Percentiles rank a stretch among this genome's conserved stretches.
phyloP scores from a whole-genome alignment of 2,329 filamentous ascomycete species.

The Alternaria tenuissima region DNA sequence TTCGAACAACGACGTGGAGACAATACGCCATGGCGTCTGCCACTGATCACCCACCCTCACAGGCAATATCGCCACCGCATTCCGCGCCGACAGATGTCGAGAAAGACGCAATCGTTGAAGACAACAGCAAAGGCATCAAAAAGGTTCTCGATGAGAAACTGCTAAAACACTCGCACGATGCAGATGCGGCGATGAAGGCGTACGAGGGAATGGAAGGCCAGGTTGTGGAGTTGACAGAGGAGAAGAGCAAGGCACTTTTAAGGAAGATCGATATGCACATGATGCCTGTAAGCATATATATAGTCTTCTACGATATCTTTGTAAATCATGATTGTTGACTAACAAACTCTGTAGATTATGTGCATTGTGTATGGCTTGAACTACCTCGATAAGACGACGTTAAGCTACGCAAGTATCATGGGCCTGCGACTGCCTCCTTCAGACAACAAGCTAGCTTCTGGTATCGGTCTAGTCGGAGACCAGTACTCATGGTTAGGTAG shows the following conservation, averaged over 20 bases:
- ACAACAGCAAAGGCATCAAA: constrained; percentile 12
- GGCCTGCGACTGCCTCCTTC: constrained; percentile 52
- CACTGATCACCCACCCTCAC: background rate
- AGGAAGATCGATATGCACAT: constrained; percentile 68
- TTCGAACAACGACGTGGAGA: background rate
- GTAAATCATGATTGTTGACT: background rate
- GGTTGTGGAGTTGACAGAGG: constrained; percentile 62
- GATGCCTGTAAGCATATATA: constrained; percentile 57
- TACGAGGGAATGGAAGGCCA: constrained; percentile 60
- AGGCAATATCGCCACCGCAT: background rate
- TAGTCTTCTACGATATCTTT: background rate
- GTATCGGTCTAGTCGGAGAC: constrained; percentile 57
- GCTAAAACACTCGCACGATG: constrained; percentile 63
- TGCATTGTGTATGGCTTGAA: constrained; percentile 67
- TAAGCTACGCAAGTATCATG: constrained; percentile 63
- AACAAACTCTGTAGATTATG: constrained; percentile 54
- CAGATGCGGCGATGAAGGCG: constrained; percentile 68
- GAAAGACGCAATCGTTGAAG: constrained; percentile 24
- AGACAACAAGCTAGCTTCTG: constrained; percentile 43
- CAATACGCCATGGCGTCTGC: constrained; percentile 10
- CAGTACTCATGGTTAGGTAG: constrained; percentile 62
- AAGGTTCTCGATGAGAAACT: constrained; percentile 35
- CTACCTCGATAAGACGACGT: constrained; percentile 67
- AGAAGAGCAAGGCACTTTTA: constrained; percentile 67
- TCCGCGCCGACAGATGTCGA: constrained; percentile 17